Base-by-base conservation (phyloP, 108 stramenopile species). In the Mayamaea pseudoterrestris region DNA sequence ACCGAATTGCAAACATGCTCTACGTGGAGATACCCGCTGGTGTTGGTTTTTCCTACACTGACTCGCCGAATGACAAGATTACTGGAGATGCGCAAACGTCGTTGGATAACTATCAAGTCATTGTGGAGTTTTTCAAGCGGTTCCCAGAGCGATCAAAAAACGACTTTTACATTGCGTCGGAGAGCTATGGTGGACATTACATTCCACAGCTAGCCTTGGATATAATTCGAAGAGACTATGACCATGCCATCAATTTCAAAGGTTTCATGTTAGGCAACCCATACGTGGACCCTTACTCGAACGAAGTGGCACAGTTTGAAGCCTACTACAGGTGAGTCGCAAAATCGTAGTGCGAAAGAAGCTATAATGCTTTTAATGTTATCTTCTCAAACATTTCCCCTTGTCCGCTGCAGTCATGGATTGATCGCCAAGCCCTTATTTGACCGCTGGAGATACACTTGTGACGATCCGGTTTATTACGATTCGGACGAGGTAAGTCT, bases 11-110 rank as follows among this genome's bases (percentile, higher is more conserved):
- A 26, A 65, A 63, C 50, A 68, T 80, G 25, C 40, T 80, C 0
- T 80, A 70, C 48, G 51, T 76, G 13, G 79, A 80, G 44, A 49
- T 56, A 29, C 79, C 79, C 30, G 58, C 53, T 26, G 74, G 74
- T 9, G 79, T 80, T 7, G 79, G 79, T 2, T 80, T 68, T 40
- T 70, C 68, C 5, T 80, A 70, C 55, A 60, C 65, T 9, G 60
- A 68, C 8, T 48, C 27, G 7, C 9, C 14, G 0, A 45, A 55
- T 40, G 61, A 71, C 28, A 50, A 57, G 17, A 54, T 26, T 0
- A 66, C 59, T 8, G 67, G 55, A 17, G 68, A 69, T 50, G 30
- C 28, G 1, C 4, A 44, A n/a, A n/a, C n/a, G n/a, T n/a, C n/a
- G 8, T 37, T 58, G 0, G 68, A 69, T 29, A 69, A 58, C 41